These are phyloP conservation scores for Didymella arachidicola DNA, from an alignment of 2,329 filamentous ascomycete species.

Conservation along the genomic window DNA sequence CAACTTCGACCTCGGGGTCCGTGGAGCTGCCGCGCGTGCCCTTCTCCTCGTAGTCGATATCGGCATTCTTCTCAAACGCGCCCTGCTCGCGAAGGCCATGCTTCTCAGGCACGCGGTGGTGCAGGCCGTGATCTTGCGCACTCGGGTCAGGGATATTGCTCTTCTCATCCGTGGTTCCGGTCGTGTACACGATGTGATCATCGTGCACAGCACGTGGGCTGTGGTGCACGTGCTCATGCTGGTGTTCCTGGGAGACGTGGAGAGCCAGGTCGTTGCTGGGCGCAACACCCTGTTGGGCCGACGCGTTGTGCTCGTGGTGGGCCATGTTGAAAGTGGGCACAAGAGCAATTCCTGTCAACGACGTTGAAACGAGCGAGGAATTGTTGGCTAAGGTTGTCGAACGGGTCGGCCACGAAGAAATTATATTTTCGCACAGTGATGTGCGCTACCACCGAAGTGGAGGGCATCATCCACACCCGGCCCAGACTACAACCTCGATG, in stretches of 20 bases:
- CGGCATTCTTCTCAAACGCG: constrained; percentile 47
- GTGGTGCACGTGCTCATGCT: constrained; percentile 52
- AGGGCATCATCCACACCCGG: constrained; percentile 36
- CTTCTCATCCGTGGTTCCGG: constrained; percentile 48
- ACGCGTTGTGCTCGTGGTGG: constrained; percentile 47
- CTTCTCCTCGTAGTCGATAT: constrained; percentile 53
- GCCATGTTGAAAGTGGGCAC: constrained; percentile 44
- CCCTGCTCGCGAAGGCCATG: constrained; percentile 28
- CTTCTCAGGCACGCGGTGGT: constrained; percentile 45
- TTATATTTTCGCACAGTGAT: constrained; percentile 46
- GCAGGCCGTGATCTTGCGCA: constrained; percentile 50
- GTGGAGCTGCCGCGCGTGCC: constrained; percentile 41
- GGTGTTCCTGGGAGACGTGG: constrained; percentile 48
- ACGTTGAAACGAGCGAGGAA: constrained; percentile 38
- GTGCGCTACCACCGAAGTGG: constrained; percentile 40
- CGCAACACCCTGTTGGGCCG: constrained; percentile 44
- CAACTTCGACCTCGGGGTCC: constrained; percentile 27
- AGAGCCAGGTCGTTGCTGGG: constrained; percentile 50
- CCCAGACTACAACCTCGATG: constrained; percentile 37
- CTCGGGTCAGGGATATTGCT: constrained; percentile 48
- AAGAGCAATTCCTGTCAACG: constrained; percentile 39
- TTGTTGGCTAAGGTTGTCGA: constrained; percentile 25
- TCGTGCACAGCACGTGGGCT: constrained; percentile 39
- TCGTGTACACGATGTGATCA: constrained; percentile 44
- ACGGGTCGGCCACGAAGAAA: constrained; percentile 29